phyloP scores from a whole-genome alignment of 768 basidiomycete genomes.

The Termitomyces eurrhizus region DNA sequence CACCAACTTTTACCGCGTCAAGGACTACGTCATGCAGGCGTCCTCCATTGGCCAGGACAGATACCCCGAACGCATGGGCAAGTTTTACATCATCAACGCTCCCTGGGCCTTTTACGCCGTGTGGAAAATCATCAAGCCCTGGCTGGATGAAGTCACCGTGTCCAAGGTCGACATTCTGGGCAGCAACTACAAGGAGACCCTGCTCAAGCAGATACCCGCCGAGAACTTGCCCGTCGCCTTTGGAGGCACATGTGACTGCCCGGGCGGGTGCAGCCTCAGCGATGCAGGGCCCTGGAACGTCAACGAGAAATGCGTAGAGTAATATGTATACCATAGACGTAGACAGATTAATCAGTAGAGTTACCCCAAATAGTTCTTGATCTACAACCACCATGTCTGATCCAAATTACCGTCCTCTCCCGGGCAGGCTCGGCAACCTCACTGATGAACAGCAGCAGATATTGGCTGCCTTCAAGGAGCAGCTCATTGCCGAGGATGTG shows the following conservation, averaged over 20 bases:
- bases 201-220: conserved; percentile 77
- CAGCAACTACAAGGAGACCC: conserved; percentile 61
- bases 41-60: conserved; percentile 82
- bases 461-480: conserved; percentile 62
- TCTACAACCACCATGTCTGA: conserved; percentile 25
- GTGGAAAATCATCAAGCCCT: conserved; percentile 86
- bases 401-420: conserved; percentile 57
- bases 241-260: conserved; percentile 78
- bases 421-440: conserved; percentile 80
- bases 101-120: conserved; percentile 89
- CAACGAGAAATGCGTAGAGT: not conserved
- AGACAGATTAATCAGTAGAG: not conserved
- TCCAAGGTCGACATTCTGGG: conserved; percentile 91
- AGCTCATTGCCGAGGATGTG: conserved; percentile 54
- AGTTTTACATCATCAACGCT: conserved; percentile 98
- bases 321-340: not conserved
- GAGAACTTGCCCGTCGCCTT: conserved; percentile 84
- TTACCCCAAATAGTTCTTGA: not conserved
- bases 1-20: conserved; percentile 82
- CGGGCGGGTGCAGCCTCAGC: conserved; percentile 77
- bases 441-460: conserved; percentile 53
- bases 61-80: conserved; percentile 95
- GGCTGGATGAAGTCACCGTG: conserved; percentile 94
- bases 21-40: conserved; percentile 82
- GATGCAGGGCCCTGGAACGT: conserved; percentile 92